A percentile compares a stretch with the other conserved stretches of the same genome.
Evolutionary conservation across 164 flowering plant genomes (phyloP).

Genomic region (Hamamelis virginiana): DNA sequence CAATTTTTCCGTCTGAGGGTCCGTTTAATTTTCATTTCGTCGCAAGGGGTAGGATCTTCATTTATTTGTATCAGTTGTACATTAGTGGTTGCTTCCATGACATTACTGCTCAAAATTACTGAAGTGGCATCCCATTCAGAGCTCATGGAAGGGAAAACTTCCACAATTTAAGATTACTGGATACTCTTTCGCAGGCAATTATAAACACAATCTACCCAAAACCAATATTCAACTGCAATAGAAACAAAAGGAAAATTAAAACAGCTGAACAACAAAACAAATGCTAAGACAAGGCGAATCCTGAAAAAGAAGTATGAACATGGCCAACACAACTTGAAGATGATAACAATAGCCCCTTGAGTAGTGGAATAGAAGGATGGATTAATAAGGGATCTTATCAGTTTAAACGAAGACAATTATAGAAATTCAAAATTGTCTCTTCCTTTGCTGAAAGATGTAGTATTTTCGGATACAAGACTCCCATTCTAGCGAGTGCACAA

Average conservation of each 20-base stretch:
- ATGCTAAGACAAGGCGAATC: too few species aligned
- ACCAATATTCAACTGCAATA: neutral
- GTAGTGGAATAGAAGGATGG: too few species aligned
- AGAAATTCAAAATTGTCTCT: too few species aligned
- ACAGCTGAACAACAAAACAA: neutral
- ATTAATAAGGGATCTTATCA: too few species aligned
- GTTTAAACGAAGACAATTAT: too few species aligned
- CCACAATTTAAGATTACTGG: neutral
- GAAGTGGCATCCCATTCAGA: neutral
- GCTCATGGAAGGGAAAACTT: neutral
- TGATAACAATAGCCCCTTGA: too few species aligned
- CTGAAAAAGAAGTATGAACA: too few species aligned
- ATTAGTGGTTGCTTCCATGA: constrained; percentile 20
- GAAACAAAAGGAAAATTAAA: neutral
- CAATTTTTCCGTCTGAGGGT: constrained; percentile 24
- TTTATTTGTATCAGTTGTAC: constrained; percentile 12
- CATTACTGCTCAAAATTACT: constrained; percentile 5
- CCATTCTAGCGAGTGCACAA: too few species aligned
- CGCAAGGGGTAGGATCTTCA: constrained; percentile 11
- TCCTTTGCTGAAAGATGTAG: too few species aligned
- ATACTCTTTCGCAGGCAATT: neutral
- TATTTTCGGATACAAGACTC: too few species aligned
- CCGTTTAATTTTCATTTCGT: constrained; percentile 24
- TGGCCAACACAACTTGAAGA: too few species aligned
- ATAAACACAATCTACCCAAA: neutral